Base-by-base conservation (phyloP, 768 basidiomycete genomes). In the Amanita polypyramis region DNA sequence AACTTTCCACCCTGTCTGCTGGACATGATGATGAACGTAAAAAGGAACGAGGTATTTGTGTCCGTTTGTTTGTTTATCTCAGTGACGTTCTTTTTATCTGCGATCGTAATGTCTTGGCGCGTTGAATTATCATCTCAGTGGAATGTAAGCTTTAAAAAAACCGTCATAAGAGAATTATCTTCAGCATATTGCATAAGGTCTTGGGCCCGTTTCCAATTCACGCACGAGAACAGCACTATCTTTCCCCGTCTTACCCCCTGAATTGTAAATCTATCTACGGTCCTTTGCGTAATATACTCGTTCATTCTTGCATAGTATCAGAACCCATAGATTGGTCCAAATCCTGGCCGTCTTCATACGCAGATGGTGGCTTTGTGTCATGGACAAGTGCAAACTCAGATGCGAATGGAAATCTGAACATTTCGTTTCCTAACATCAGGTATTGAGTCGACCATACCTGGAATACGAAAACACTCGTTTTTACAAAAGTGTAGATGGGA, bases 161-260 rank as follows among this genome's bases (percentile, higher is more conserved):
- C 45, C 54, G 4, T 74, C 72, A 70, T 71, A 55, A 59, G 66
- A 57, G 29, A 14, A n/a, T n/a, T 17, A 11, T 30, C 23, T 17
- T 43, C 32, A 23, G 29, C 33, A 27, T 45, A 20, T 42, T 35
- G 17, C 20, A 17, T 14, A 33, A 48, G 47, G 76, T 86, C 9
- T 74, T 92, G 10, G 89, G 87, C 0, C 89, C 88, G 0, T 91
- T 91, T 60, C 87, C 88, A 2, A 75, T 85, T 27, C 85, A 87
- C 50, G 87, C 88, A 9, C 72, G 88, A 56, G 89, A 91, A 54
- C 89, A 91, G 42, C 81, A 90, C 47, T 82, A 77, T 56, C 61
- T 91, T n/a, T 83, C 83, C 1, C 87, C 89, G 3, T 74, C 82
- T 8, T 88, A 77, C 56, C 85, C 86, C 6, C 55, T 87, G 12